A percentile compares a stretch with the other conserved stretches of the same genome.
These are phyloP conservation scores for Cladosporium sp. DNA, from an alignment of 2,329 filamentous ascomycete species.

Conservation along the genomic window DNA sequence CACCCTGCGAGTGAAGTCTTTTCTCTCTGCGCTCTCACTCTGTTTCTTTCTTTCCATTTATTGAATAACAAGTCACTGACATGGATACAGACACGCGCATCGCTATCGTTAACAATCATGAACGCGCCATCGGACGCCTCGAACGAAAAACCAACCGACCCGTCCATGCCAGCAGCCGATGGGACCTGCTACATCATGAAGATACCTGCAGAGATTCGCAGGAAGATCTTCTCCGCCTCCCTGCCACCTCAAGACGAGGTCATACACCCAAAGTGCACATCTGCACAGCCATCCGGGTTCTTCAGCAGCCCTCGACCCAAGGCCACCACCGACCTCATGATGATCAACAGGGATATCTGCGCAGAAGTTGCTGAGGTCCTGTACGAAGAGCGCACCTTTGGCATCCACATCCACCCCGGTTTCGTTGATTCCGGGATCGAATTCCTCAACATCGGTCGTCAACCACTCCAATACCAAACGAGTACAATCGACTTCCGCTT, in stretches of 20 bases:
- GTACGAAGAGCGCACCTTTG: constrained; percentile 28
- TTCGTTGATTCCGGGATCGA: constrained; percentile 26
- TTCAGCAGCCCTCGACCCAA: too few relatives aligned
- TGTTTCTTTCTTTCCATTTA: too few relatives aligned
- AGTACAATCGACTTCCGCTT: constrained; percentile 23
- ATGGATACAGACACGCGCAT: too few relatives aligned
- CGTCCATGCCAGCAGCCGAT: constrained; percentile 14
- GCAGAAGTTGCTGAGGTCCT: constrained; percentile 19
- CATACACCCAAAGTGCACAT: constrained; percentile 17
- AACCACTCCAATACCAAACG: constrained; percentile 27
- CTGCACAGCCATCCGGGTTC: too few relatives aligned
- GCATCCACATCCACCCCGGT: constrained; percentile 28
- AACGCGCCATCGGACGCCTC: too few relatives aligned
- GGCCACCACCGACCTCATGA: constrained; percentile 25
- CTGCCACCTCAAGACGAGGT: constrained; percentile 16
- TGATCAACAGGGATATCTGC: constrained; percentile 21
- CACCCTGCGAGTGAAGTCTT: too few relatives aligned
- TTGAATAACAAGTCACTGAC: too few relatives aligned
- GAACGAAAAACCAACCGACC: too few relatives aligned
- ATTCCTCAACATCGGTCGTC: constrained; percentile 27
- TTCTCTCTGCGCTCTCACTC: too few relatives aligned
- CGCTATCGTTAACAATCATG: too few relatives aligned
- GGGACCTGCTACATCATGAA: constrained; percentile 13
- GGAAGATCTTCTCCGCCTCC: constrained; percentile 16
- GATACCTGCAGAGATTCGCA: constrained; percentile 22